Percentiles rank a stretch among this genome's conserved stretches.
Evolutionary conservation across 2,329 filamentous ascomycete species (phyloP).

Genomic region (Verticillium isaacii): DNA sequence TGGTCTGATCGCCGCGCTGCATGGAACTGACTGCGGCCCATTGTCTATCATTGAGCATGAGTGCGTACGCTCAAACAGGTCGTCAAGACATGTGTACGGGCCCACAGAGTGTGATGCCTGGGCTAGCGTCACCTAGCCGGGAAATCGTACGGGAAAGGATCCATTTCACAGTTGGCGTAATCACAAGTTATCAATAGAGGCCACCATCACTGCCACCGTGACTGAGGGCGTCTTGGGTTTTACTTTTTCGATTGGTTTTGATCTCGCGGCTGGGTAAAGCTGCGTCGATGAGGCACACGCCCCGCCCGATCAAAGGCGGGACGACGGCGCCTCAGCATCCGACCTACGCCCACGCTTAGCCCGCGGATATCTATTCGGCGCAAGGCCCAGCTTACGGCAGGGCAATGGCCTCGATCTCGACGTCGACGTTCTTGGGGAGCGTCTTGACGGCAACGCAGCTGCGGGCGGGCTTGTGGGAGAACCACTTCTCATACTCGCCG

Average conservation of each 20-base stretch:
- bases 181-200: not conserved
- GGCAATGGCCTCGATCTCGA: conserved; percentile 89
- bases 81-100: too few relatives aligned
- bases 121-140: too few relatives aligned
- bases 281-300: not conserved
- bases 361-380: not conserved
- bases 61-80: too few relatives aligned
- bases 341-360: not conserved
- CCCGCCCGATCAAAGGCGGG: not conserved
- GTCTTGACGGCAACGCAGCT: conserved; percentile 89
- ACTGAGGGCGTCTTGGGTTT: not conserved
- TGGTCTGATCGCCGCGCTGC: not conserved
- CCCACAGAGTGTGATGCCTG: too few relatives aligned
- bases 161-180: too few relatives aligned
- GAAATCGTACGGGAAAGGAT: too few relatives aligned
- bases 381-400: conserved; percentile 43
- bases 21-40: too few relatives aligned
- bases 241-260: not conserved
- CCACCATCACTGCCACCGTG: not conserved
- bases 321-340: not conserved
- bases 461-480: conserved; percentile 77
- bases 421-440: conserved; percentile 77
- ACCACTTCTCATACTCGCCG: conserved; percentile 77
- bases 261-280: not conserved
- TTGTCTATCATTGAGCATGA: too few relatives aligned